phyloP scores from a whole-genome alignment of 768 basidiomycete genomes.

The Trametes punicea region DNA sequence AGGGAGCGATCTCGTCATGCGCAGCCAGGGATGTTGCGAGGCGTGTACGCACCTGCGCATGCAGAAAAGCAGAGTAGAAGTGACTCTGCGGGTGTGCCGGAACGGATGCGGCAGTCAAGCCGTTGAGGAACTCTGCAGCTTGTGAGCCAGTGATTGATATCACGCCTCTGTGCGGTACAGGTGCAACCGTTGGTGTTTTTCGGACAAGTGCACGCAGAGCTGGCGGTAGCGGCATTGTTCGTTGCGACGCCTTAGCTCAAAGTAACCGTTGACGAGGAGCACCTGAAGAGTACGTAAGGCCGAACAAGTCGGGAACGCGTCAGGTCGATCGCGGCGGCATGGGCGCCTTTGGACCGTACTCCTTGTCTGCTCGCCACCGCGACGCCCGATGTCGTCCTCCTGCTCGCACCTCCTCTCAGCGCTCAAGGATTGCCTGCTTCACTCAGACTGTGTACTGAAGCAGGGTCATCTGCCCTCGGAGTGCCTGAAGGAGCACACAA shows the following conservation, averaged over 20 bases:
- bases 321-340: not conserved
- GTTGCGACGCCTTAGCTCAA: not conserved
- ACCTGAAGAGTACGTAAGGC: not conserved
- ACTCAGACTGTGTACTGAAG: constrained; percentile 84
- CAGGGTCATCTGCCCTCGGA: constrained; percentile 78
- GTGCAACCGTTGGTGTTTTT: constrained; percentile 46
- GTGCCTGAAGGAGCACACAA: constrained; percentile 70
- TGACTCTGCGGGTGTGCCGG: constrained; percentile 17
- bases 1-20: not conserved
- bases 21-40: not conserved
- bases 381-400: constrained; percentile 63
- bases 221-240: constrained; percentile 32
- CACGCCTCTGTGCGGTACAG: constrained; percentile 60
- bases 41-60: constrained; percentile 28
- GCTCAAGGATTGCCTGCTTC: constrained; percentile 80
- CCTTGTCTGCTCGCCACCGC: constrained; percentile 8
- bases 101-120: constrained; percentile 27
- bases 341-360: constrained; percentile 12
- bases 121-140: constrained; percentile 66
- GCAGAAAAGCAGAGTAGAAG: constrained; percentile 29
- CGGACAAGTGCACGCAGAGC: constrained; percentile 44
- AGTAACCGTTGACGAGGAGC: not conserved
- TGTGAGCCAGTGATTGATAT: constrained; percentile 80
- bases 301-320: not conserved
- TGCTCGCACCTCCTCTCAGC: constrained; percentile 75